Base-by-base conservation (phyloP, 2,329 filamentous ascomycete species). In the Neonectria hederae region DNA sequence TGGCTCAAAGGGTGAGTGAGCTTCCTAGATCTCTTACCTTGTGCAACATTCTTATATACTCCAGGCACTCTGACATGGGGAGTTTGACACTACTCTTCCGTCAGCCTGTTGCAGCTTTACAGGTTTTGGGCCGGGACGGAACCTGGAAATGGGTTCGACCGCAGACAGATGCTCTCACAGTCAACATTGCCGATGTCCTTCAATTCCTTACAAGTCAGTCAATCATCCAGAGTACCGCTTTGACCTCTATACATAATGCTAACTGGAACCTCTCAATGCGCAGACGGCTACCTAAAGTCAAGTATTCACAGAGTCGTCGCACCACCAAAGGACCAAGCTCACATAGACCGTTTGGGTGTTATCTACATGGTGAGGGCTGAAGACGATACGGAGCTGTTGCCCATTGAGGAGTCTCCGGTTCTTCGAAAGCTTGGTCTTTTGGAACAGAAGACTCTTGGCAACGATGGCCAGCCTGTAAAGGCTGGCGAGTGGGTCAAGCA, bases 71-170 rank as follows among this genome's bases (percentile, higher is more conserved):
- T 0, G 86, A 88, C 67, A 75, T 87, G 1, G 85, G 85, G 0
- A 85, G 82, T 0, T 76, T 88, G 1, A 87, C 86, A 0, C 77
- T 88, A 1, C 80, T 88, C 0, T 88, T 88, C 78, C 80, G 85
- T 1, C 86, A 88, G 68, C 86, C 86, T 0, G 82, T 88, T 14
- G 84, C 85, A 0, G 85, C 82, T 0, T 77, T 88, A 13, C 86
- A 88, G 67, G 83, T 88, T 32, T 67, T 65, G 35, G 81, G 82
- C 13, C 79, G 79, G n/a, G 76, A 80, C 0, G 79, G 79, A 2
- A 61, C 81, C 10, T 86, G 84, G 83, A 84, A 81, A 24, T 85
- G 79, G 75, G 82, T 83, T 0, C 76, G 77, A n/a, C 80, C 83
- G 1, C 78, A 83, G n/a, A 77, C 81, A 11, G 83, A 81, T 1